Percentiles rank a stretch among this genome's conserved stretches.
Conservation (phyloP, 192 early-diverging fungal genomes). For the Backusella westeae region DNA sequence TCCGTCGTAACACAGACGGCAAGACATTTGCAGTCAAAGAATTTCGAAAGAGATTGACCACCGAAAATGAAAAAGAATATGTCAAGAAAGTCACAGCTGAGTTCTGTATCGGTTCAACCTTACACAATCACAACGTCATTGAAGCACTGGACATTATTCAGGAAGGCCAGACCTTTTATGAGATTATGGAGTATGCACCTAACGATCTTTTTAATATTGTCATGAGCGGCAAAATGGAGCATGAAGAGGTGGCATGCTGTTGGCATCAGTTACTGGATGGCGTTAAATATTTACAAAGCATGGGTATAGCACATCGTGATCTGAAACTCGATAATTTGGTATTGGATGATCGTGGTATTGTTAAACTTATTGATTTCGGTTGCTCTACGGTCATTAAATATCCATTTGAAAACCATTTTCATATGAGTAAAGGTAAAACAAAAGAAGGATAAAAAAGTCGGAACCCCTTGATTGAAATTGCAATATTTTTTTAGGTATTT, state of each 20-base stretch:
- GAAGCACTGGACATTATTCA: conserved; percentile 79
- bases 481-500: conserved; percentile 54
- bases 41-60: conserved; percentile 63
- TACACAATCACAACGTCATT: conserved; percentile 80
- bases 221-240: conserved; percentile 63
- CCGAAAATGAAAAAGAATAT: conserved; percentile 74
- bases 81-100: conserved; percentile 84
- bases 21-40: conserved; percentile 79
- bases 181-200: conserved; percentile 92
- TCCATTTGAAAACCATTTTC: conserved; percentile 66
- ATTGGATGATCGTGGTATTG: conserved; percentile 60
- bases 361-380: conserved; percentile 92
- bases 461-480: neutral
- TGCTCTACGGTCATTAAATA: conserved; percentile 80
- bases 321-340: conserved; percentile 87
- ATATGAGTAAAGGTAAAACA: conserved; percentile 45
- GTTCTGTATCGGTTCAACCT: conserved; percentile 81
- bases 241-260: conserved; percentile 82
- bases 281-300: conserved; percentile 69
- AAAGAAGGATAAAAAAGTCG: neutral
- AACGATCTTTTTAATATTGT: conserved; percentile 88
- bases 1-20: conserved; percentile 58
- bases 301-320: conserved; percentile 83
- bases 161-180: conserved; percentile 60
- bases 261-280: conserved; percentile 77